Evolutionary conservation across 116 monocot species (phyloP), one percentile per base, ranked within the genome.

Genomic region (Posidonia oceanica): DNA sequence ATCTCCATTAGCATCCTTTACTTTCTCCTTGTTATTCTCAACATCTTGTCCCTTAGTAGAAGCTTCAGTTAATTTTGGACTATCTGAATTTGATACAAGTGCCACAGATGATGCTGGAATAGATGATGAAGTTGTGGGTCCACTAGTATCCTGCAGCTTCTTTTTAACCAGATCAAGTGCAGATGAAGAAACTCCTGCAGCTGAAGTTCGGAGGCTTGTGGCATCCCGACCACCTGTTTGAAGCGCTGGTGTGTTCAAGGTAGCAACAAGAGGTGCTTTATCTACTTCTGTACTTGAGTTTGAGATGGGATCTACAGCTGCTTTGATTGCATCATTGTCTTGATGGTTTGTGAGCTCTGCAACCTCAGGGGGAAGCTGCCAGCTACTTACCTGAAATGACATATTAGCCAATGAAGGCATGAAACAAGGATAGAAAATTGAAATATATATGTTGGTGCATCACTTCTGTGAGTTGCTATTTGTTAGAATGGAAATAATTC

Each of bases 151-250:
- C 52, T 98, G 93, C 72, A 98, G 75, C 74, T 98, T 98, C 88
- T 90, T 98, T 70, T 98, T 98, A 58, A 98, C 82, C 74, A 93
- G 77, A 82, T 98, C 93, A 67, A 98, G 75, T 63, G 91, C 87
- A 74, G 98, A 92, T 44, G 98, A 80, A 70, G 84, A 76, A 38
- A 81, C 81, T 29, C 74, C 69, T 58, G 81, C 70, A 67, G 67
- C 70, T 56, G 85, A 68, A 77, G 80, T 73, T 70, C 83, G 80
- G 67, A 81, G 72, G 3, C 60, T 61, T 39, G 84, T 42, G 67
- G 90, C 85, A 76, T 98, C 93, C 48, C 86, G 83, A 74, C 90
- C 93, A 78, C 89, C 93, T 55, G 87, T 81, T 36, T 82, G 76
- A 71, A 79, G 70, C 75, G 91, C 89, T 66, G 96, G 85, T 61